Conservation (phyloP, 148 eudicot genomes). For the Amaranthus palmeri region DNA sequence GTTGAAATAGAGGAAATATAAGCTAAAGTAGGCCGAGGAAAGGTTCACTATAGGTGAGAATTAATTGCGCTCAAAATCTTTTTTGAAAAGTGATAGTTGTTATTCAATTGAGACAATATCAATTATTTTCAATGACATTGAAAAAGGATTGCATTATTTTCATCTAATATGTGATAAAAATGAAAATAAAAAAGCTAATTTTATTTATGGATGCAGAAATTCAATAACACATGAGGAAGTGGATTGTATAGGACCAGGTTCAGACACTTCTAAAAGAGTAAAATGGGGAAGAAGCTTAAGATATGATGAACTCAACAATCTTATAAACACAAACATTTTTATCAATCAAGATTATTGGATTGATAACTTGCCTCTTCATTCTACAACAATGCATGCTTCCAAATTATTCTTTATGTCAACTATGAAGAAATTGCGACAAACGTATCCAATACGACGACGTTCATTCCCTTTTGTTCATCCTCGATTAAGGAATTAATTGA, state of each 20-base stretch:
- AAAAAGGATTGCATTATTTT: too few relatives aligned
- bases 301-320: conserved; percentile 8
- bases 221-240: conserved; percentile 20
- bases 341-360: conserved; percentile 25
- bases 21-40: too few relatives aligned
- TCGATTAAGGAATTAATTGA: background rate
- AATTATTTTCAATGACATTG: too few relatives aligned
- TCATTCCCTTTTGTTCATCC: conserved; percentile 8
- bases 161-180: too few relatives aligned
- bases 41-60: too few relatives aligned
- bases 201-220: conserved; percentile 3
- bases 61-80: too few relatives aligned
- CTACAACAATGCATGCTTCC: background rate
- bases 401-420: background rate
- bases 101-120: too few relatives aligned
- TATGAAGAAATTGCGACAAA: background rate
- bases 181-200: background rate
- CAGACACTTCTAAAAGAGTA: conserved; percentile 14
- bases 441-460: background rate
- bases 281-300: conserved; percentile 26
- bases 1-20: too few relatives aligned
- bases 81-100: too few relatives aligned
- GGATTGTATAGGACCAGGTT: conserved; percentile 25
- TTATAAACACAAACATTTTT: conserved; percentile 12
- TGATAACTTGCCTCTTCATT: conserved; percentile 8